Evolutionary conservation across 768 basidiomycete genomes (phyloP), one percentile per base, ranked within the genome.

Genomic region (Termitomyces sp.): DNA sequence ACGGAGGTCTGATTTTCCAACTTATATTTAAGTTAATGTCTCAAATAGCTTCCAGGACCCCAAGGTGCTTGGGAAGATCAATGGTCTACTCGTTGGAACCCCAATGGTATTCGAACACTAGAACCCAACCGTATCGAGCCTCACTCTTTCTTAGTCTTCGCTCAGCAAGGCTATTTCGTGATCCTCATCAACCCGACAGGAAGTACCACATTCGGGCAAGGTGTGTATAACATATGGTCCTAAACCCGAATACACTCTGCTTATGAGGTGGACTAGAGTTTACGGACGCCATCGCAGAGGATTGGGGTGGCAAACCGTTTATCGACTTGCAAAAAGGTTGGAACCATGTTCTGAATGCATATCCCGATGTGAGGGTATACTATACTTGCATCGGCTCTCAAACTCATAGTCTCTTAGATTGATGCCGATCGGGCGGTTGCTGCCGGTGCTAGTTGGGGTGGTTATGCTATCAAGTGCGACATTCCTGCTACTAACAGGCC

Each of bases 31-130:
- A 1, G 45, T 8, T n/a, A 19, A 42, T 17, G 30, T 46, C 37
- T 41, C 55, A 33, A 43, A 38, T 54, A 57, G 40, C 23, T 26
- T 58, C 26, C 26, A 75, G 86, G 87, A 17, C 89, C 89, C 5
- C 87, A 92, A 66, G 78, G 85, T 30, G 91, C 89, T 48, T 97
- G 94, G 94, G 84, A 86, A 61, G 94, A 97, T 66, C 78, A 83
- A 44, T 98, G 95, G 95, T 87, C 85, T 2, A 94, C 84, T 30
- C 76, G 93, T 53, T 96, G 95, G 95, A 98, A 97, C 71, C 89
- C 87, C 0, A 91, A 93, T 63, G 77, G 89, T 89, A 55, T 35
- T 21, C 14, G 31, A 11, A 53, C 23, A 11, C 12, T 26, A 56
- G 17, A 19, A 30, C 44, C 19, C 6, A 11, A 21, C 54, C 44